Percentiles rank a stretch among this genome's conserved stretches.
phyloP scores from a whole-genome alignment of 139 green algal genomes.

The Desmodesmus armatus region DNA sequence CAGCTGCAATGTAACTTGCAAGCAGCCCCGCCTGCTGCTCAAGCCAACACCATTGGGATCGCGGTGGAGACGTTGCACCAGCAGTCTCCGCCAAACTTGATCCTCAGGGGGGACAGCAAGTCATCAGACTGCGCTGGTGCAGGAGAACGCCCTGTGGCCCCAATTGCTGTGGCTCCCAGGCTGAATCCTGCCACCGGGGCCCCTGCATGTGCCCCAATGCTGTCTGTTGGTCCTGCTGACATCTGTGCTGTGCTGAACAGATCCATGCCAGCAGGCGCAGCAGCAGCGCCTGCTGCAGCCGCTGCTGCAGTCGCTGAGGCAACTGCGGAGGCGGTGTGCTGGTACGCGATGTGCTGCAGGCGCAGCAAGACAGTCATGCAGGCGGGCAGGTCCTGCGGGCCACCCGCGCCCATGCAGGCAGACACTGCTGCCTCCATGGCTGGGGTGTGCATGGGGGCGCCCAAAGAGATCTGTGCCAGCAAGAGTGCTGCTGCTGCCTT shows the following conservation, averaged over 20 bases:
- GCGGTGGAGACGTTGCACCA: constrained; percentile 9
- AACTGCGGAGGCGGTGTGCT: background rate
- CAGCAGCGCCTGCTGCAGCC: too few relatives aligned
- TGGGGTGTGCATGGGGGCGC: background rate
- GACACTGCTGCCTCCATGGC: background rate
- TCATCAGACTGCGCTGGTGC: constrained; percentile 10
- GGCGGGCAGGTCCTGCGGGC: background rate
- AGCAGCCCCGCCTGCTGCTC: background rate
- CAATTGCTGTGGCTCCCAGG: background rate
- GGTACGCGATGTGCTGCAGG: constrained; percentile 29
- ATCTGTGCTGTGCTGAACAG: too few relatives aligned
- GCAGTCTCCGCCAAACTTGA: constrained; percentile 16
- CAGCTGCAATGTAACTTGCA: background rate
- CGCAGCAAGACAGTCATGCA: constrained; percentile 7
- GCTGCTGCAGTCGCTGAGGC: background rate
- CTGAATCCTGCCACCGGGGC: background rate
- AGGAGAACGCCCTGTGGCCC: too few relatives aligned
- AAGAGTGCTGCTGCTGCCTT: constrained; percentile 51
- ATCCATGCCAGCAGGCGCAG: too few relatives aligned
- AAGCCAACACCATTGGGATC: background rate
- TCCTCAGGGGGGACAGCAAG: constrained; percentile 1
- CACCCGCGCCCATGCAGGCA: background rate
- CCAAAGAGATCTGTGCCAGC: constrained; percentile 38
- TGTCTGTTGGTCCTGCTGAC: too few relatives aligned
- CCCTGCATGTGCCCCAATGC: background rate